These are phyloP conservation scores for Colletotrichum graminicola DNA, from an alignment of 2,329 filamentous ascomycete genomes.

Conservation along the genomic window DNA sequence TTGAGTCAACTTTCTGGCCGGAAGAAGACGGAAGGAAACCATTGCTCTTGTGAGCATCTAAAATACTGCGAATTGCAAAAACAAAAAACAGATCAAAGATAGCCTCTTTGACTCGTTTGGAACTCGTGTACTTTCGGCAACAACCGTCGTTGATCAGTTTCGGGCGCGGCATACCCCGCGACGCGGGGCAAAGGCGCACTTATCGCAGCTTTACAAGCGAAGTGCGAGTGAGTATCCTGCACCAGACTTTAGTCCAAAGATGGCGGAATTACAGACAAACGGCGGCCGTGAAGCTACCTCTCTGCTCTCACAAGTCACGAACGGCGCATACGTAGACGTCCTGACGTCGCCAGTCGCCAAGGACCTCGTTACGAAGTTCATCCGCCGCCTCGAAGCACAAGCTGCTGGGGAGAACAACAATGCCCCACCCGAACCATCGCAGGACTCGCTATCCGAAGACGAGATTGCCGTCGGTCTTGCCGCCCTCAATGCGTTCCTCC, in stretches of 20 bases:
- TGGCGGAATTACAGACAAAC: conserved; percentile 19
- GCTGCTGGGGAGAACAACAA: conserved; percentile 5
- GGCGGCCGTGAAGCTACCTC: background rate
- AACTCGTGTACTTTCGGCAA: background rate
- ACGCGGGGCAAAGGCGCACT: conserved; percentile 31
- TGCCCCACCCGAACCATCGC: background rate
- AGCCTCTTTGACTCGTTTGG: background rate
- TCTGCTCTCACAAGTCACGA: conserved; percentile 7
- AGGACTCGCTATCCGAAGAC: conserved; percentile 27
- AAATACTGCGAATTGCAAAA: background rate
- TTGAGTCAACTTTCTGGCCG: conserved; percentile 20
- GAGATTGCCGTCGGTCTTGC: conserved; percentile 71
- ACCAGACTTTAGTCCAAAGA: background rate
- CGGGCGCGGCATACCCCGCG: conserved; percentile 26
- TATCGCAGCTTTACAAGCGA: conserved; percentile 20
- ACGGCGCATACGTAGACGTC: conserved; percentile 35
- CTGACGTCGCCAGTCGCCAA: conserved; percentile 23
- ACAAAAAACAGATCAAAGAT: rapidly evolving
- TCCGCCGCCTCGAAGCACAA: conserved; percentile 17
- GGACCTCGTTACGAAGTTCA: conserved; percentile 23
- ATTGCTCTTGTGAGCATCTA: background rate
- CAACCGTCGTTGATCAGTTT: background rate
- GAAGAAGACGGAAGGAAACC: background rate
- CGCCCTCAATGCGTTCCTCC: conserved; percentile 82
- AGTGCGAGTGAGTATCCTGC: background rate